Percentiles rank a stretch among this genome's conserved stretches.
These are phyloP conservation scores for Domatiomyces globalis DNA, from an alignment of 2,329 filamentous ascomycete species.

Conservation along the genomic window DNA sequence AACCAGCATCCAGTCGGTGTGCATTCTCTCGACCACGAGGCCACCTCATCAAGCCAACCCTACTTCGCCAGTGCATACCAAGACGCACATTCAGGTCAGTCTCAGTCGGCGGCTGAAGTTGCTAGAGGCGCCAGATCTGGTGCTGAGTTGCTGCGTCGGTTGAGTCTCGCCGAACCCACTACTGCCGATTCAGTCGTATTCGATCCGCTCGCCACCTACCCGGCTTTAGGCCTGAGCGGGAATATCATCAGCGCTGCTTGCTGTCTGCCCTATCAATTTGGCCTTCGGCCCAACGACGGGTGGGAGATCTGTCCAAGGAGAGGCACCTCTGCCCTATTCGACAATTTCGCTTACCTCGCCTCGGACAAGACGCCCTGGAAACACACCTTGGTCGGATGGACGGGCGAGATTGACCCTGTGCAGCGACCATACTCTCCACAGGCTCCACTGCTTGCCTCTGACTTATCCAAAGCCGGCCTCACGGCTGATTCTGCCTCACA, in stretches of 20 bases:
- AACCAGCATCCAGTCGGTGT: background rate
- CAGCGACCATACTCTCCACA: background rate
- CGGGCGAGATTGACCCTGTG: conserved; percentile 61
- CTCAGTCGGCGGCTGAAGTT: conserved; percentile 29
- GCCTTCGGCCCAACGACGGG: conserved; percentile 37
- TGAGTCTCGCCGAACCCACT: conserved; percentile 31
- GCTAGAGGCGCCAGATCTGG: conserved; percentile 33
- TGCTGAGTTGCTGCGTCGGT: conserved; percentile 38
- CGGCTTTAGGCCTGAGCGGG: conserved; percentile 44
- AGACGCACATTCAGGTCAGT: conserved; percentile 17
- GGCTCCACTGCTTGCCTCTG: conserved; percentile 17
- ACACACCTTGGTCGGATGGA: conserved; percentile 88
- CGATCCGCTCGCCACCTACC: conserved; percentile 42
- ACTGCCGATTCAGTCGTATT: conserved; percentile 24
- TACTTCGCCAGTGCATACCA: background rate
- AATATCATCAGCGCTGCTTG: conserved; percentile 51
- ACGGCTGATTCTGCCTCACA: background rate
- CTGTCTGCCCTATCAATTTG: conserved; percentile 47
- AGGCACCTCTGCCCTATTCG: conserved; percentile 82
- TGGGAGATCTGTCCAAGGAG: conserved; percentile 62
- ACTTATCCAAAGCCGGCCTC: background rate
- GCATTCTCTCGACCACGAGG: background rate
- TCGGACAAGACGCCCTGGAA: conserved; percentile 77
- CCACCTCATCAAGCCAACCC: background rate
- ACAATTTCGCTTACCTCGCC: conserved; percentile 76